Evolutionary conservation across 257 asterid species (phyloP), one percentile per base, ranked within the genome.

Genomic region (Orobanche coerulescens): DNA sequence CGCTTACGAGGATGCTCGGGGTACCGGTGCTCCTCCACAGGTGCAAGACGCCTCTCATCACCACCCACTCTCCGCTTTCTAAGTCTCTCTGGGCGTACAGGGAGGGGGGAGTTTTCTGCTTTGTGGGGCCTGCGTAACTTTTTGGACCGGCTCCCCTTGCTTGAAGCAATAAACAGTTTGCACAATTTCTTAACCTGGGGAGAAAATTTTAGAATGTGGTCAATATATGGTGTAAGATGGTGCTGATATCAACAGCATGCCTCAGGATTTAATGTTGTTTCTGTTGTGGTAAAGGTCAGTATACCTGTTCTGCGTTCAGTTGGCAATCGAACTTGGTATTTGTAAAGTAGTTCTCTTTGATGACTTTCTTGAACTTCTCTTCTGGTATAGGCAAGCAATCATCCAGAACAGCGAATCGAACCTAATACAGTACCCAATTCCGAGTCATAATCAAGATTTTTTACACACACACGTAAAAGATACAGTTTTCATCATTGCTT

Each of bases 351-450:
- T 82, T 92, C 7, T 73, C 84, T 74, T 78, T 76, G 54, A 88
- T 81, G 22, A 78, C 80, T 57, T 31, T 78, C 77, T 79, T 88
- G 79, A 92, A 88, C 74, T 75, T 84, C 74, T 88, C 95, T 74
- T 88, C 97, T 2, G 94, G 82, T 73, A 88, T 56, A 2, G 98
- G 95, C 76, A 80, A 61, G 76, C 94, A 92, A 67, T 84, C 84
- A 11, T 78, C 84, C 52, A 81, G 52, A 67, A 84, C 68, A 51
- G 67, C 63, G 70, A 82, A 92, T 18, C 82, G 93, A 8, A 92
- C 98, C 98, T 88, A 73, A 69, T n/a, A 66, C 61, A 64, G 39
- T 57, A 50, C 2, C 47, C 58, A 71, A 11, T 28, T 43, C 46
- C 31, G 40, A 60, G 66, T 67, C 51, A 70, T 55, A 66, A 64